Conservation (phyloP, 2,329 filamentous ascomycete species). For the Cercospora citrullina region DNA sequence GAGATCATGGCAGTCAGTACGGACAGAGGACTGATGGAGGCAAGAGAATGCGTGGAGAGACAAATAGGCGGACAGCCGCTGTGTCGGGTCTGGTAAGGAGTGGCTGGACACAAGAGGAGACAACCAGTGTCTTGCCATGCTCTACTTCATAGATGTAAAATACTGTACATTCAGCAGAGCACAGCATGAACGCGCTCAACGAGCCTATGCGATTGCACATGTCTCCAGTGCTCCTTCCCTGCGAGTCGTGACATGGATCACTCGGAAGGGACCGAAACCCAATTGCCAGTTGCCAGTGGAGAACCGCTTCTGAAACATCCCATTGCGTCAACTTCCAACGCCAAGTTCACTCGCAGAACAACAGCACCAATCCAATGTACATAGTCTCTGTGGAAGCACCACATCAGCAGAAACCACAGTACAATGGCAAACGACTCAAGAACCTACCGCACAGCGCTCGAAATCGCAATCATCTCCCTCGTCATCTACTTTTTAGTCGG, state of each 20-base stretch:
- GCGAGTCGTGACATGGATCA: neutral
- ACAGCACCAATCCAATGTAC: neutral
- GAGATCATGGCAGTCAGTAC: slow-evolving; percentile 82
- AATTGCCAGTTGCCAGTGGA: neutral
- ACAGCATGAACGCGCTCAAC: neutral
- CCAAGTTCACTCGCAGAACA: neutral
- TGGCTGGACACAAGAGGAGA: neutral
- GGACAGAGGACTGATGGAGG: slow-evolving; percentile 74
- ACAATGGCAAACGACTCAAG: slow-evolving; percentile 7
- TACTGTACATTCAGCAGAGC: slow-evolving; percentile 7
- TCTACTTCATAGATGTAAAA: neutral
- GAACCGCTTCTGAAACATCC: neutral
- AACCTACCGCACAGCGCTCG: slow-evolving; percentile 35
- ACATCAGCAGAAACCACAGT: neutral
- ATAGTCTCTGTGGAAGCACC: neutral
- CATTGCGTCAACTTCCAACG: neutral
- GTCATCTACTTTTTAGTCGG: slow-evolving; percentile 39
- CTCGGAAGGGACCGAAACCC: neutral
- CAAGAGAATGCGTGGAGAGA: slow-evolving; percentile 76
- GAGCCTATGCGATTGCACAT: neutral
- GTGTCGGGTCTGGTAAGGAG: slow-evolving; percentile 61
- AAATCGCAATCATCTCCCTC: slow-evolving; percentile 35
- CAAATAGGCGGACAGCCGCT: slow-evolving; percentile 78
- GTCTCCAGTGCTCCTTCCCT: neutral
- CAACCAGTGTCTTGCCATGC: neutral